Evolutionary conservation across 768 basidiomycete genomes (phyloP).

Genomic region (Amanita inopinata): DNA sequence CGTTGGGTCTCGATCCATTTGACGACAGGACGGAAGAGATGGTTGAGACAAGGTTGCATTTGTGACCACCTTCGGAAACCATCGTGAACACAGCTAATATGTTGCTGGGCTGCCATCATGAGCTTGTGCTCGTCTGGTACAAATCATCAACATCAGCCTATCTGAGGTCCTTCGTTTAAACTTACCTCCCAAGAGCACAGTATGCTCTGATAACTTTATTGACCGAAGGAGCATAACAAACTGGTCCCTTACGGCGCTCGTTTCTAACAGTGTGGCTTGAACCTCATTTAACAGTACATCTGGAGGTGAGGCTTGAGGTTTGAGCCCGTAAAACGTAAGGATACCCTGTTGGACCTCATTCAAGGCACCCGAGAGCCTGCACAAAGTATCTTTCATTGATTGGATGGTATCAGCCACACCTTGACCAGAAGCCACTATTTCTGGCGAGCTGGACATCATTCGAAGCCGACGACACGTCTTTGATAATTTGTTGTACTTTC

Average conservation of each 20-base stretch:
- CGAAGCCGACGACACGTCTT: conserved; percentile 21
- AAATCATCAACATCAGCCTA: background rate
- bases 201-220: conserved; percentile 18
- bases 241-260: conserved; percentile 18
- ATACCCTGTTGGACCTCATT: conserved; percentile 28
- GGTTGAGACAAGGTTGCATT: conserved; percentile 18
- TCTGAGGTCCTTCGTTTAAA: background rate
- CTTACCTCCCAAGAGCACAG: conserved; percentile 29
- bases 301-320: conserved; percentile 1
- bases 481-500: conserved; percentile 17
- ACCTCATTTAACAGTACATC: conserved; percentile 13
- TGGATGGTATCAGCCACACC: conserved; percentile 15
- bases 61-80: conserved; percentile 19
- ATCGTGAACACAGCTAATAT: conserved; percentile 13
- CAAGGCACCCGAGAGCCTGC: conserved; percentile 24
- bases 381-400: conserved; percentile 19
- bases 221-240: conserved; percentile 12
- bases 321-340: conserved; percentile 18
- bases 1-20: conserved; percentile 23
- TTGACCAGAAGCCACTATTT: conserved; percentile 16
- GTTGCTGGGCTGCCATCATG: conserved; percentile 19
- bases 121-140: conserved; percentile 29
- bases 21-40: conserved; percentile 24
- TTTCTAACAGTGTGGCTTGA: conserved; percentile 16
- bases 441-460: conserved; percentile 13